phyloP scores from a whole-genome alignment of 768 basidiomycete genomes.

The Trametopsis cervina region DNA sequence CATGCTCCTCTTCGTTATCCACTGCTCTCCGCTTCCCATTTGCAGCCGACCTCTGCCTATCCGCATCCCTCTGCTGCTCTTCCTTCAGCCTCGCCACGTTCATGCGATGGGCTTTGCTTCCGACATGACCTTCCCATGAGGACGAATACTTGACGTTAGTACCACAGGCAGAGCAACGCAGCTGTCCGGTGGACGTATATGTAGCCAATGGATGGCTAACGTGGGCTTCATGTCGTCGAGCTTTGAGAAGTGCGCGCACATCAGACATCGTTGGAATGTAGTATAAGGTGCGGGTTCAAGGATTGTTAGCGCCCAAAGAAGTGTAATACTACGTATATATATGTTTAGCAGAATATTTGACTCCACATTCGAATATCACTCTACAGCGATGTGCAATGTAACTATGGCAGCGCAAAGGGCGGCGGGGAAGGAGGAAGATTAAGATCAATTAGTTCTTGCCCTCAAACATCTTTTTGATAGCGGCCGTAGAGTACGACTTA shows the following conservation, averaged over 20 bases:
- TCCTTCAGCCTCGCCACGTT: slow-evolving; percentile 54
- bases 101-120: slow-evolving; percentile 71
- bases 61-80: slow-evolving; percentile 34
- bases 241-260: slow-evolving; percentile 72
- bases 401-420: too few species aligned
- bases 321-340: background rate
- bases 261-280: slow-evolving; percentile 51
- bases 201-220: slow-evolving; percentile 69
- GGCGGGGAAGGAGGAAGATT: too few species aligned
- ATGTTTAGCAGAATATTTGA: too few species aligned
- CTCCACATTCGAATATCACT: too few species aligned
- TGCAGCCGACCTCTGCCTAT: slow-evolving; percentile 29
- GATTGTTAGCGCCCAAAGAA: background rate
- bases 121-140: slow-evolving; percentile 85
- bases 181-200: slow-evolving; percentile 58
- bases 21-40: slow-evolving; percentile 28
- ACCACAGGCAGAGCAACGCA: slow-evolving; percentile 63
- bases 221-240: slow-evolving; percentile 72
- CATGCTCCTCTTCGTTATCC: slow-evolving; percentile 31
- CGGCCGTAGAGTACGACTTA: slow-evolving; percentile 82
- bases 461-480: slow-evolving; percentile 74
- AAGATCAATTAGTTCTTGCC: slow-evolving; percentile 33
- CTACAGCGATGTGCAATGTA: too few species aligned
- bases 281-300: background rate
- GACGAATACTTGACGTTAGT: slow-evolving; percentile 64